A percentile compares a stretch with the other conserved stretches of the same genome.
phyloP scores from a whole-genome alignment of 768 basidiomycete species.

The Leccinum boreale region DNA sequence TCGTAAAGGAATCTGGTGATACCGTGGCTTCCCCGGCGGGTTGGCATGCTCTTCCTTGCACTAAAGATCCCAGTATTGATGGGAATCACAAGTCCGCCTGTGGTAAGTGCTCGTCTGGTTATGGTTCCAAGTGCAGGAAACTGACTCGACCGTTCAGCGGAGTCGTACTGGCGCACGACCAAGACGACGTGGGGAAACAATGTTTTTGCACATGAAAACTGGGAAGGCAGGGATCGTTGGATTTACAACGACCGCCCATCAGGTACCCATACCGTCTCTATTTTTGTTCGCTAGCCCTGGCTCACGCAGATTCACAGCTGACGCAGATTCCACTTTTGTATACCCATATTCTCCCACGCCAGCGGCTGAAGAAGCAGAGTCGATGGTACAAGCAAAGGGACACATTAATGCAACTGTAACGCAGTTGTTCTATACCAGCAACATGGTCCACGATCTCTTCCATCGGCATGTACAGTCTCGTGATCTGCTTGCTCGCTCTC shows the following conservation, averaged over 20 bases:
- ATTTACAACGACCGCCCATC: conserved; percentile 78
- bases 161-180: conserved; percentile 54
- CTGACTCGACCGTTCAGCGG: conserved; percentile 15
- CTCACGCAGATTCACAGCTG: conserved; percentile 5
- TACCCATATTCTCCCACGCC: conserved; percentile 71
- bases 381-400: conserved; percentile 66
- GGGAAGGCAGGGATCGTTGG: conserved; percentile 68
- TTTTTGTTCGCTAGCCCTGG: neutral
- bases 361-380: conserved; percentile 48
- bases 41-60: conserved; percentile 83
- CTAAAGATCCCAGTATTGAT: conserved; percentile 54
- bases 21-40: conserved; percentile 78
- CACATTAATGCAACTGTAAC: conserved; percentile 87
- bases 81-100: conserved; percentile 9
- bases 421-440: conserved; percentile 86
- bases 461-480: conserved; percentile 47
- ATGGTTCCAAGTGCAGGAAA: neutral
- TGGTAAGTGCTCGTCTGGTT: conserved; percentile 3
- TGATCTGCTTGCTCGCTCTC: neutral
- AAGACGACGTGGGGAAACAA: conserved; percentile 89
- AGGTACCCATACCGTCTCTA: conserved; percentile 21
- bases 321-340: conserved; percentile 46
- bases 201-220: conserved; percentile 94
- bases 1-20: conserved; percentile 71
- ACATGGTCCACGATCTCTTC: conserved; percentile 79